Conservation (phyloP, 2,329 filamentous ascomycete species). For the Ceratocystis variospora region DNA sequence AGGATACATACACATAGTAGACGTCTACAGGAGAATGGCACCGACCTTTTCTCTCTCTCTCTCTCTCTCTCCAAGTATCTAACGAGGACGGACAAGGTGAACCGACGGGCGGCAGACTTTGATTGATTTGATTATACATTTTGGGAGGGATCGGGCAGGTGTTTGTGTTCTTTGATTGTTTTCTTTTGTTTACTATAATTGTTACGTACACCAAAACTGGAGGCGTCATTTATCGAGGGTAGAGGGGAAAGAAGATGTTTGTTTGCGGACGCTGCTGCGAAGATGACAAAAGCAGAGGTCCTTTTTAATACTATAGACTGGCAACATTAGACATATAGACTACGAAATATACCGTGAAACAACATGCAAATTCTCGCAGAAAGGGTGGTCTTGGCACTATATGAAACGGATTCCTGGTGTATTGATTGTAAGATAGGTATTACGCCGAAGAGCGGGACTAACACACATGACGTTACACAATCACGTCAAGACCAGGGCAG, state of each 20-base stretch:
- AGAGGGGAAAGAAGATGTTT: neutral
- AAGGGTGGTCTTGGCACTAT: neutral
- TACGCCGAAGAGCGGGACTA: neutral
- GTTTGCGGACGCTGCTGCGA: neutral
- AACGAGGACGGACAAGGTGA: neutral
- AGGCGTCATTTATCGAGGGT: neutral
- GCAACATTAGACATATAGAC: slow-evolving; percentile 18
- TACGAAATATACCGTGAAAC: slow-evolving; percentile 15
- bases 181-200: neutral
- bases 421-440: neutral
- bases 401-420: neutral
- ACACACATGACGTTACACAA: neutral
- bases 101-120: neutral
- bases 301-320: slow-evolving; percentile 18
- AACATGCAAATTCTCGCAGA: neutral
- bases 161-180: neutral
- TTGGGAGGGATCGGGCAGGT: neutral
- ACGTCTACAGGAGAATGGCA: too few species aligned
- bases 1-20: too few species aligned
- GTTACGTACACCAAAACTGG: neutral
- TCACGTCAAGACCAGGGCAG: neutral
- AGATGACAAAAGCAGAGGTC: slow-evolving; percentile 9
- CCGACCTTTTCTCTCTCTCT: too few species aligned
- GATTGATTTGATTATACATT: neutral
- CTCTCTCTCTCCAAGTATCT: too few species aligned